Base-by-base conservation (phyloP, 345 rosid species). In the Acer yangbiense region DNA sequence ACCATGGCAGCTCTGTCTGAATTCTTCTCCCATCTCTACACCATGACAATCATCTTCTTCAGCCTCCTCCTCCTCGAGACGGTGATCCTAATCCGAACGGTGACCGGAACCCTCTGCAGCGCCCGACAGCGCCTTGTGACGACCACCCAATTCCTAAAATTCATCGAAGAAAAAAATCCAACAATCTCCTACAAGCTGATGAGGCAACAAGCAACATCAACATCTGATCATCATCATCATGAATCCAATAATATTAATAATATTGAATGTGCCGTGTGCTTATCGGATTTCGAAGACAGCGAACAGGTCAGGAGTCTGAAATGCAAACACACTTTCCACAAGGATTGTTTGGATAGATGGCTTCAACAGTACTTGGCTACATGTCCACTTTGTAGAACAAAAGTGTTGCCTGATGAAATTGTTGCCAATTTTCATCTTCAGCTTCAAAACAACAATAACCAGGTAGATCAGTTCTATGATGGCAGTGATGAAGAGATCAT, bases 331-430 rank as follows among this genome's bases (percentile, higher is more conserved):
- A 55, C 77, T 6, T 89, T 86, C 77, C 92, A 89, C 73, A 87
- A 76, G 78, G 89, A 77, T 58, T 89, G 92, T 65, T 52, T 89
- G 7, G 92, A 89, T 73, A 58, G 23, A 57, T 89, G 92, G 92
- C 58, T 89, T 55, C 82, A 80, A 13, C 85, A 76, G 32, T 71
- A 72, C 62, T 67, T 68, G 65, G 88, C 89, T 3, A 84, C 90
- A 0, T 89, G 92, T 46, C 92, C 92, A 9, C 88, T 89, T 52
- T 89, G 92, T 79, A 57, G 92, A 67, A 79, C 79, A 6, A 84
- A 77, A 76, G 86, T 87, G 9, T 71, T 89, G 80, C 86, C 92
- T 2, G 90, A 89, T 14, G 82, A 84, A 70, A 50, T 87, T 9
- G 85, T 76, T 25, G 86, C 84, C 6, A 73, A 50, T 11, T 84